A percentile compares a stretch with the other conserved stretches of the same genome.
phyloP scores from a whole-genome alignment of 2,329 filamentous ascomycete species.

The Fusarium abutilonis region DNA sequence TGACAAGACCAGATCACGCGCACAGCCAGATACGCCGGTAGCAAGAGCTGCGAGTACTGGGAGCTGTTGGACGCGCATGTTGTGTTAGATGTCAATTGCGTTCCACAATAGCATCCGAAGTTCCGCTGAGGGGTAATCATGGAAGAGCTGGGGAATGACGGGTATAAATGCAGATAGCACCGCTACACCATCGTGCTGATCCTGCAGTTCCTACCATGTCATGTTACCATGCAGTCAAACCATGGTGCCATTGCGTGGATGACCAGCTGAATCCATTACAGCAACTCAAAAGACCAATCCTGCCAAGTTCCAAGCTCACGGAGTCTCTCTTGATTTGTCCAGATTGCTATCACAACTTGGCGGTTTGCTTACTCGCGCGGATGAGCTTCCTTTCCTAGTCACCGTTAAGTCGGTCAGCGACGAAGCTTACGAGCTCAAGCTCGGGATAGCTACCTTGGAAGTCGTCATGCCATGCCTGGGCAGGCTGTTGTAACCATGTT shows the following conservation, averaged over 20 bases:
- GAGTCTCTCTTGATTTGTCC: slow-evolving; percentile 23
- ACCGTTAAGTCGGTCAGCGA: not conserved
- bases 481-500: slow-evolving; percentile 24
- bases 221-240: slow-evolving; percentile 31
- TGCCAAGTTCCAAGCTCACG: not conserved
- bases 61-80: slow-evolving; percentile 36
- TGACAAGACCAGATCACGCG: slow-evolving; percentile 44
- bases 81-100: not conserved
- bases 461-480: slow-evolving; percentile 33
- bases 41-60: slow-evolving; percentile 33
- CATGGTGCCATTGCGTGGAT: slow-evolving; percentile 27
- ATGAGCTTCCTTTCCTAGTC: slow-evolving; percentile 27
- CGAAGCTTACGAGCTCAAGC: slow-evolving; percentile 31
- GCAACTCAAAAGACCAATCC: not conserved
- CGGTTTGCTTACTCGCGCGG: not conserved
- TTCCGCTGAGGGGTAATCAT: not conserved
- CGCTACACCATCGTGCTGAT: not conserved
- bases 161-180: slow-evolving; percentile 34
- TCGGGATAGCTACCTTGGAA: slow-evolving; percentile 25
- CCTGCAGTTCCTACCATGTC: slow-evolving; percentile 1
- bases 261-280: slow-evolving; percentile 7
- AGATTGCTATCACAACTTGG: slow-evolving; percentile 8
- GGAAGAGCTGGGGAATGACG: slow-evolving; percentile 6
- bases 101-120: not conserved
- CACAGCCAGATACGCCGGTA: slow-evolving; percentile 44